Evolutionary conservation across 2,329 filamentous ascomycete genomes (phyloP).

Genomic region (Pleoardoris graminearum): DNA sequence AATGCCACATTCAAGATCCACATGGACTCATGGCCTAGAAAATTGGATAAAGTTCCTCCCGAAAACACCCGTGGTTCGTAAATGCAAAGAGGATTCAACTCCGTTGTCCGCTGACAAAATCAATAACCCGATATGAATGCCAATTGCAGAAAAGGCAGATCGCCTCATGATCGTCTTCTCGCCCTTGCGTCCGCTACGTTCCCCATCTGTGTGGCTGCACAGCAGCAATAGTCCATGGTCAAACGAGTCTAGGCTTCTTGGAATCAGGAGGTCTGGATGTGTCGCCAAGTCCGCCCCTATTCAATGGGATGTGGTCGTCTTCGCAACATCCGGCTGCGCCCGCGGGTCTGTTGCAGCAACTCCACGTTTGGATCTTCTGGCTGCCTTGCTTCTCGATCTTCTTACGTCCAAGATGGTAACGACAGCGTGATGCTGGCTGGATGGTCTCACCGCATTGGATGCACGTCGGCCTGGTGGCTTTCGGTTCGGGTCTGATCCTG

Average conservation of each 20-base stretch:
- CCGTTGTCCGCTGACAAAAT: background rate
- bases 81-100: no score
- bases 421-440: background rate
- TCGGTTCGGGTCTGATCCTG: background rate
- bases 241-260: conserved; percentile 1
- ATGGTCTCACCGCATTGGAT: background rate
- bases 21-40: no score
- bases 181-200: background rate
- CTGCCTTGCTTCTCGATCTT: background rate
- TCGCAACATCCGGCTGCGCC: background rate
- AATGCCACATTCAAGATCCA: no score
- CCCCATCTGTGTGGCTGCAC: background rate
- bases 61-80: no score
- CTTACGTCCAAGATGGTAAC: background rate
- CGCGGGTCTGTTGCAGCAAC: background rate
- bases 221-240: background rate
- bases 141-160: background rate
- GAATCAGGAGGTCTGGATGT: background rate
- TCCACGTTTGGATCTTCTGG: background rate
- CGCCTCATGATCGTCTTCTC: background rate
- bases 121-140: background rate
- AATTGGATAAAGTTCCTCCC: no score
- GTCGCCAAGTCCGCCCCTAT: no score
- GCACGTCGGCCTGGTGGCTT: background rate
- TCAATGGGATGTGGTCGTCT: background rate